Base-by-base conservation (phyloP, 129 eudicot species). In the Artemisia argyi region DNA sequence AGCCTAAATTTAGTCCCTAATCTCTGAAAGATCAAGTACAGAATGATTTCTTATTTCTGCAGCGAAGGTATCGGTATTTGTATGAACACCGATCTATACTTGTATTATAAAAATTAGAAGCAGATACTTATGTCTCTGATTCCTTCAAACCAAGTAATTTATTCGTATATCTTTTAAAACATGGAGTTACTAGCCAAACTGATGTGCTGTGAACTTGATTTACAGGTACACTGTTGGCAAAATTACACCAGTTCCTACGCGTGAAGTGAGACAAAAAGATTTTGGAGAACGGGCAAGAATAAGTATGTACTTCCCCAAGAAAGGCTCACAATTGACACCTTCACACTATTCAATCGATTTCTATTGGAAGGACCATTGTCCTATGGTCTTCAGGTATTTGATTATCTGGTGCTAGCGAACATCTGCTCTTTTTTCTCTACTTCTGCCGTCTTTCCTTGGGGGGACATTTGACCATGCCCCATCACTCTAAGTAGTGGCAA, bases 301-400 rank as follows among this genome's bases (percentile, higher is more conserved):
- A 76, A 84, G 80, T 77, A 86, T 88, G 97, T 86, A 86, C 72
- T 95, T 95, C 51, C 97, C 97, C 0, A 81, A 85, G 63, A 85
- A 83, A 73, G 99, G 99, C 16, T 95, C 99, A 50, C 85, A 82
- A 59, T 79, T 90, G 76, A 95, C 99, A 63, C 99, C 99, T 59
- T 85, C 96, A 64, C 99, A 95, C 69, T 69, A 83, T 68, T 90
- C 99, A 47, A 32, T 81, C 30, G 96, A 95, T 75, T 95, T 95
- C 81, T 75, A 86, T 65, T 95, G 99, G 99, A 95, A 84, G 76
- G 99, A 95, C 19, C 73, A 90, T 68, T 90, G 97, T 74, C 97
- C 97, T 67, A 91, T 91, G 96, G 96, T 88, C 46, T 91, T 91
- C 92, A 88, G 97, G 97, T 91, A 79, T 11, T 52, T 56, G 35